Evolutionary conservation across 768 basidiomycete species (phyloP).

Genomic region (Cytidiella melzeri): DNA sequence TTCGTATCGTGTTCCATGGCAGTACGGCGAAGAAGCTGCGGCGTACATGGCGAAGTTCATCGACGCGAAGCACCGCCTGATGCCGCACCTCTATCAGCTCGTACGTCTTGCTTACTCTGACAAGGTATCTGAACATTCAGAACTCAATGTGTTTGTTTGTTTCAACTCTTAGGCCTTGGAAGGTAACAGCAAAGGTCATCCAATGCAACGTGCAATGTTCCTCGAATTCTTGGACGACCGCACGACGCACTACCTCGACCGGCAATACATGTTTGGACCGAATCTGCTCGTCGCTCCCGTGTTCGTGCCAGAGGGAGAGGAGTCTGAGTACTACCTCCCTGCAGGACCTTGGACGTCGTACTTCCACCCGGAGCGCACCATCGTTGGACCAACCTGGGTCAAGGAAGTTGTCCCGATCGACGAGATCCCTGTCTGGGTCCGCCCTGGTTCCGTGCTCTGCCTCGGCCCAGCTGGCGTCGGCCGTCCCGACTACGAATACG

Average conservation of each 20-base stretch:
- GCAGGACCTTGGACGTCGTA: conserved; percentile 57
- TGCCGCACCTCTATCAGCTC: conserved; percentile 65
- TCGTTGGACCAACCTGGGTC: conserved; percentile 58
- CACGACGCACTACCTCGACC: conserved; percentile 53
- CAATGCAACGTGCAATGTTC: conserved; percentile 61
- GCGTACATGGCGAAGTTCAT: conserved; percentile 56
- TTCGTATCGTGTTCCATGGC: conserved; percentile 76
- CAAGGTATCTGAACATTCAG: too few species aligned
- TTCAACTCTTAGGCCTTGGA: conserved; percentile 46
- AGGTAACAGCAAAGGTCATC: conserved; percentile 46
- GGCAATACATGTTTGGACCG: conserved; percentile 55
- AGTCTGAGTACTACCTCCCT: conserved; percentile 55
- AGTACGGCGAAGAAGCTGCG: conserved; percentile 66
- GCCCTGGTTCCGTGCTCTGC: conserved; percentile 48
- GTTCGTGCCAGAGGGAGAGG: conserved; percentile 46
- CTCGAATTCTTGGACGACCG: conserved; percentile 55
- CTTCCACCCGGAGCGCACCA: conserved; percentile 46
- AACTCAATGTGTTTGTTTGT: too few species aligned
- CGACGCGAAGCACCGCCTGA: conserved; percentile 60
- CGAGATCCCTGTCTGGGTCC: conserved; percentile 62
- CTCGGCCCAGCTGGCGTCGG: conserved; percentile 48
- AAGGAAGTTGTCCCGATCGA: conserved; percentile 56
- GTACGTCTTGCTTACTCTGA: conserved; percentile 27
- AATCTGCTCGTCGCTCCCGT: conserved; percentile 59
- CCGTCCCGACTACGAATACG: conserved; percentile 59